A percentile compares a stretch with the other conserved stretches of the same genome.
Evolutionary conservation across 805 yeast genomes (phyloP).

Genomic region (Ogataea polymorpha): DNA sequence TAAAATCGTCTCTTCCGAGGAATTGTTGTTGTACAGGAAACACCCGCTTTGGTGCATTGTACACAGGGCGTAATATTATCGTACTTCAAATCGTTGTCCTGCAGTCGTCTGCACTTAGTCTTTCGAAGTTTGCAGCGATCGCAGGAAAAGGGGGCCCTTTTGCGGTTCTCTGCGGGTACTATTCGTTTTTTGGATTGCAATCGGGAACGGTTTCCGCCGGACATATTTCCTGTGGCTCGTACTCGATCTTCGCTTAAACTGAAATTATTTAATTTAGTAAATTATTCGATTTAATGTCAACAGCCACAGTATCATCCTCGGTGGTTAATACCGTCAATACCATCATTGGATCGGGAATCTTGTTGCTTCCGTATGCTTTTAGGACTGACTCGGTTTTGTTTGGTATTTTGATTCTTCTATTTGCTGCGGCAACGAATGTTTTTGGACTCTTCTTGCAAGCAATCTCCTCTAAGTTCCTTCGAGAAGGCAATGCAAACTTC

Average conservation of each 20-base stretch:
- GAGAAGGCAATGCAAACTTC: constrained; percentile 63
- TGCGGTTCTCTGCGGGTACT: constrained; percentile 37
- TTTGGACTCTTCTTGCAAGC: constrained; percentile 66
- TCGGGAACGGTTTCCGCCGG: constrained; percentile 1
- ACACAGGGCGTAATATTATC: constrained; percentile 40
- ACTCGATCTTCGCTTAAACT: not conserved
- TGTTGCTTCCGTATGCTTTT: constrained; percentile 74
- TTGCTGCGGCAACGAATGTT: constrained; percentile 66
- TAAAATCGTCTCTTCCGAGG: constrained; percentile 41
- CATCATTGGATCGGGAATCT: constrained; percentile 75
- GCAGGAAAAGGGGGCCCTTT: constrained; percentile 43
- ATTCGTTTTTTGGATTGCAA: constrained; percentile 33
- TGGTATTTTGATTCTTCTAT: constrained; percentile 51
- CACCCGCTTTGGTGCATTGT: constrained; percentile 36
- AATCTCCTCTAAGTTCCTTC: constrained; percentile 53
- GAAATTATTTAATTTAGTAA: not conserved
- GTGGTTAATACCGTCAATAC: constrained; percentile 69
- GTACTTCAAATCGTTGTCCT: constrained; percentile 31
- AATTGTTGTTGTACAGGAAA: constrained; percentile 39
- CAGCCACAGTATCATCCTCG: constrained; percentile 54
- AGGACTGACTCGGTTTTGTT: constrained; percentile 61
- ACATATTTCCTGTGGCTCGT: not conserved
- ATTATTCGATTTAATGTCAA: not conserved
- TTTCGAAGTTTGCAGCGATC: constrained; percentile 45
- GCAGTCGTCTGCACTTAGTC: constrained; percentile 40